Conservation (phyloP, 495 filamentous ascomycete species). For the Aspergillus avenaceus region DNA sequence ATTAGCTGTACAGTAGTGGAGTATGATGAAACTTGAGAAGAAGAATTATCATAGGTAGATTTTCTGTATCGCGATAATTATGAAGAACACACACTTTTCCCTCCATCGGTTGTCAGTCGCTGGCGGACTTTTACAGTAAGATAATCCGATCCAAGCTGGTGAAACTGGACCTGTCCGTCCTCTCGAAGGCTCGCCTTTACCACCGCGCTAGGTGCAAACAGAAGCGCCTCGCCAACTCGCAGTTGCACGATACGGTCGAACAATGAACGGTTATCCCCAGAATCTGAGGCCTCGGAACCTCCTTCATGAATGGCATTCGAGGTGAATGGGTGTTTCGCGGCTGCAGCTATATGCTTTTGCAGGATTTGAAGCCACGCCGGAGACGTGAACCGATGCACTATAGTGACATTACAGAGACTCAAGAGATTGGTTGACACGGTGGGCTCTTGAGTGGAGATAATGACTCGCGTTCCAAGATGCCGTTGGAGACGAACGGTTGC, state of each 20-base stretch:
- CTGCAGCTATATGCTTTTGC: constrained; percentile 47
- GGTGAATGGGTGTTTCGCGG: neutral
- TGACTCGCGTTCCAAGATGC: constrained; percentile 58
- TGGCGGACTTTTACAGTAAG: constrained; percentile 10
- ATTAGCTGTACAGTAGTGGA: too few relatives aligned
- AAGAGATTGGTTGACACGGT: constrained; percentile 66
- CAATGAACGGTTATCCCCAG: neutral
- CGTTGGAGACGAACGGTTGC: constrained; percentile 65
- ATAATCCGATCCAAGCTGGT: constrained; percentile 4
- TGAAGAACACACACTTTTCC: constrained; percentile 16
- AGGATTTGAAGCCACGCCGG: constrained; percentile 63
- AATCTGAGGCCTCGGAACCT: constrained; percentile 31
- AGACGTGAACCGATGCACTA: constrained; percentile 71
- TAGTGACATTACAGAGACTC: constrained; percentile 64
- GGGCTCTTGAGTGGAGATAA: constrained; percentile 78
- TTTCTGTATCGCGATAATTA: too few relatives aligned
- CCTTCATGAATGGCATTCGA: constrained; percentile 16
- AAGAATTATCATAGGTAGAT: too few relatives aligned
- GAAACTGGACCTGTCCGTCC: constrained; percentile 1
- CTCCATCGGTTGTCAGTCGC: constrained; percentile 16
- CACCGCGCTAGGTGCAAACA: constrained; percentile 59
- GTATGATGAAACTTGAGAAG: too few relatives aligned
- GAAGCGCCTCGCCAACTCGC: constrained; percentile 54
- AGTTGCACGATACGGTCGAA: constrained; percentile 50
- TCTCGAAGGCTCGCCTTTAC: constrained; percentile 2